Base-by-base conservation (phyloP, 805 yeast species). In the Lachancea waltii region DNA sequence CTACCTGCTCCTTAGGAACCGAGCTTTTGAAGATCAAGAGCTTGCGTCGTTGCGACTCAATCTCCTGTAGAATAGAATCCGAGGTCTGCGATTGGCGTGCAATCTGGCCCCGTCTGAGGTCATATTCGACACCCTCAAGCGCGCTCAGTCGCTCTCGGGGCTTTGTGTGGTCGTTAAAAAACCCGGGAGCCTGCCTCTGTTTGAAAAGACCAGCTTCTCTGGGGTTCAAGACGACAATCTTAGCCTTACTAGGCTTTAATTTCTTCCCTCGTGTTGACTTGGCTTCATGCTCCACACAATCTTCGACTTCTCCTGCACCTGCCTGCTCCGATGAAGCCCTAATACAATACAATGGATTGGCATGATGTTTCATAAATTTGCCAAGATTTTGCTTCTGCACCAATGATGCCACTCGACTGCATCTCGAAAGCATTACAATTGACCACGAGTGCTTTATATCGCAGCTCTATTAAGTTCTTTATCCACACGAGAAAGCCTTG, bases 51-150 rank as follows among this genome's bases (percentile, higher is more conserved):
- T 47, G 53, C 2, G 47, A 36, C 24, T 50, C 51, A 37, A 51
- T 45, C 33, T 49, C 46, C 20, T 42, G 42, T 36, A 48, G 30
- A 22, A 46, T 38, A 8, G 37, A 41, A 19, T 33, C 40, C 3
- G 32, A 21, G 11, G 36, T 8, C 8, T 15, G 29, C 7, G 30
- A 15, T 9, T 28, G 28, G n/a, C 27, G 23, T 13, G 30, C 41
- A n/a, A 17, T 27, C 11, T 29, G 22, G 5, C 18, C 7, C 9
- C 23, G 13, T 8, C 25, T 14, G 13, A 15, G 8, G 16, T 33
- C 52, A 9, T 44, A 21, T 14, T 54, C 59, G 7, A 58, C 46
- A 24, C 62, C 62, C 29, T 56, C 57, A 19, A 58, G 40, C n/a
- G 51, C 46, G 2, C 58, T 52, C 5, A 53, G 36, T 29, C 35